Evolutionary conservation across 164 flowering plant genomes (phyloP).

Genomic region (Malania oleifera): DNA sequence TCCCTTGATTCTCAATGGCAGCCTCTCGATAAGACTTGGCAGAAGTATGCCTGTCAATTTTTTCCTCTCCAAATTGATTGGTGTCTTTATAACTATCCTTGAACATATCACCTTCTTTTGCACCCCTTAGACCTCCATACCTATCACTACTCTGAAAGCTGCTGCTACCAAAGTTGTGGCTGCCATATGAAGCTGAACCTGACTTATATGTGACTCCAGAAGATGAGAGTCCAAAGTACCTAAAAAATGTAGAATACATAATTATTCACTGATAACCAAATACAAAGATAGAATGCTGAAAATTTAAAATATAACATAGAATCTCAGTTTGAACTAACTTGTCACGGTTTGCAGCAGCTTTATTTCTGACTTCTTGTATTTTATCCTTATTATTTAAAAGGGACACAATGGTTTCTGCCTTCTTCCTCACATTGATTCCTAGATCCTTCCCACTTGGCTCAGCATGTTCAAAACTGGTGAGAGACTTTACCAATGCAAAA

Average conservation of each 20-base stretch:
- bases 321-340: conserved; percentile 47
- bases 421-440: conserved; percentile 97
- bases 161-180: conserved; percentile 55
- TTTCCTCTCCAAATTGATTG: conserved; percentile 45
- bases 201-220: conserved; percentile 74
- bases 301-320: conserved; percentile 1
- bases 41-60: conserved; percentile 32
- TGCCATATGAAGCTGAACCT: conserved; percentile 50
- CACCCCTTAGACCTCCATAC: conserved; percentile 52
- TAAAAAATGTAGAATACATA: conserved; percentile 18
- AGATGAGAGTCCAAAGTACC: conserved; percentile 96
- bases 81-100: conserved; percentile 41
- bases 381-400: conserved; percentile 81
- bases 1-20: conserved; percentile 26
- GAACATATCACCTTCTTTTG: conserved; percentile 36
- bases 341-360: conserved; percentile 91
- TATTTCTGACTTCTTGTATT: conserved; percentile 79
- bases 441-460: conserved; percentile 94
- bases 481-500: conserved; percentile 47
- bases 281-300: conserved; percentile 1
- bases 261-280: conserved; percentile 7
- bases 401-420: conserved; percentile 63
- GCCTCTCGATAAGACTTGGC: conserved; percentile 35
- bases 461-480: conserved; percentile 81
- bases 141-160: conserved; percentile 40